A percentile compares a stretch with the other conserved stretches of the same genome.
Conservation (phyloP, 768 basidiomycete genomes). For the Xerocomus potaroensis region DNA sequence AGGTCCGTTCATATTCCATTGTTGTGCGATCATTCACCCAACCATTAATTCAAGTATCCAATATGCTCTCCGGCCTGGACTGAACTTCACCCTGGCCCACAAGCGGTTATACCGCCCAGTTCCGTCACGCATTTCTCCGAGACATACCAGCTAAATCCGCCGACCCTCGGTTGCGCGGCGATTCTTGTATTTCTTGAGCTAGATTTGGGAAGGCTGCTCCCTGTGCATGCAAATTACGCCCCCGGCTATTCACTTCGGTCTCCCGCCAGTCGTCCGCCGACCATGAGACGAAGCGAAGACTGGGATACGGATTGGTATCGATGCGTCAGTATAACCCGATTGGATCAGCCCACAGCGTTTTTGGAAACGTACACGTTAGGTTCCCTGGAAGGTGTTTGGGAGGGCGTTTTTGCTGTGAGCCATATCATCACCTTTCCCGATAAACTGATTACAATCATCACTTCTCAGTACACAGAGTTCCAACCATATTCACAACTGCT, state of each 20-base stretch:
- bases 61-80: constrained; percentile 56
- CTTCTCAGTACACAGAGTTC: constrained; percentile 73
- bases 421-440: not conserved
- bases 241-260: constrained; percentile 7
- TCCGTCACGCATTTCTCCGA: constrained; percentile 42
- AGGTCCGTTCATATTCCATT: constrained; percentile 35
- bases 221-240: not conserved
- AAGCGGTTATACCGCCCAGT: constrained; percentile 13
- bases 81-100: constrained; percentile 43
- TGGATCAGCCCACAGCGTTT: constrained; percentile 31
- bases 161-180: constrained; percentile 65
- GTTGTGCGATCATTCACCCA: constrained; percentile 2
- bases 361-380: constrained; percentile 55
- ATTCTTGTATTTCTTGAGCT: constrained; percentile 67
- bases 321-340: constrained; percentile 38
- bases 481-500: constrained; percentile 75
- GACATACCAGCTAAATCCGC: constrained; percentile 45
- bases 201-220: constrained; percentile 25
- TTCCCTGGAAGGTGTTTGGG: constrained; percentile 76
- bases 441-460: not conserved
- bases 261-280: constrained; percentile 11
- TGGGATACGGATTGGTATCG: constrained; percentile 74
- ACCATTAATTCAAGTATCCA: constrained; percentile 50
- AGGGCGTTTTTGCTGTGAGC: constrained; percentile 71
- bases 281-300: constrained; percentile 38